Evolutionary conservation across 305 asterid genomes (phyloP).

Genomic region (Plantago coronopus): DNA sequence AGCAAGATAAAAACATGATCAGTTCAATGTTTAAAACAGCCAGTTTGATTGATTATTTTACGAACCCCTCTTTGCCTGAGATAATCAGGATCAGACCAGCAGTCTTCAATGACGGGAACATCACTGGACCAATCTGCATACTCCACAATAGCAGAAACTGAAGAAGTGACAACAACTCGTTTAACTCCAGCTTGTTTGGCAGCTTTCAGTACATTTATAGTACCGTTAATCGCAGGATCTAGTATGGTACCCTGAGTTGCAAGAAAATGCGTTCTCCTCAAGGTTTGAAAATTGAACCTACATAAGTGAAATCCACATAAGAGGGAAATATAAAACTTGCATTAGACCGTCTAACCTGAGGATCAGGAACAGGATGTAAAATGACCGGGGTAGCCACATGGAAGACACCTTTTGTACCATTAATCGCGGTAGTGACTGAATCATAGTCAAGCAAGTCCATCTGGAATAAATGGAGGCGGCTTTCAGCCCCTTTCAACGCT

Average conservation of each 20-base stretch:
- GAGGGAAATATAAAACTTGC: no score
- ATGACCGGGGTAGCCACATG: constrained; percentile 84
- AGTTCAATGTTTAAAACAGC: no score
- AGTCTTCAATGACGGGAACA: constrained; percentile 58
- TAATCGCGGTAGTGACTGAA: constrained; percentile 58
- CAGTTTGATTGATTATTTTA: no score
- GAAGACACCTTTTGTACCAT: constrained; percentile 67
- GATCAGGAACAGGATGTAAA: constrained; percentile 57
- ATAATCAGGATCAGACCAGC: constrained; percentile 81
- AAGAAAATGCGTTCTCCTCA: no score
- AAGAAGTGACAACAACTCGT: constrained; percentile 87
- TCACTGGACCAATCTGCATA: constrained; percentile 74
- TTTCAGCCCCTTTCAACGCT: constrained; percentile 59
- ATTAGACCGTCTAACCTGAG: constrained; percentile 37
- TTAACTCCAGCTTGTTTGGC: constrained; percentile 70
- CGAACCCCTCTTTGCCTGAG: constrained; percentile 70
- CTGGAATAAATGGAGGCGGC: constrained; percentile 68
- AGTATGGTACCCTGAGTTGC: constrained; percentile 38
- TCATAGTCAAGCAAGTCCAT: constrained; percentile 70
- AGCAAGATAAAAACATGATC: no score
- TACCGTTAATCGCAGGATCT: constrained; percentile 86
- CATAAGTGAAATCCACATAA: not conserved
- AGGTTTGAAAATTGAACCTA: constrained; percentile 15
- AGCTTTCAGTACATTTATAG: constrained; percentile 78
- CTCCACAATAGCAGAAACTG: constrained; percentile 53